phyloP scores from a whole-genome alignment of 306 rosid genomes.

The Corylus americana region DNA sequence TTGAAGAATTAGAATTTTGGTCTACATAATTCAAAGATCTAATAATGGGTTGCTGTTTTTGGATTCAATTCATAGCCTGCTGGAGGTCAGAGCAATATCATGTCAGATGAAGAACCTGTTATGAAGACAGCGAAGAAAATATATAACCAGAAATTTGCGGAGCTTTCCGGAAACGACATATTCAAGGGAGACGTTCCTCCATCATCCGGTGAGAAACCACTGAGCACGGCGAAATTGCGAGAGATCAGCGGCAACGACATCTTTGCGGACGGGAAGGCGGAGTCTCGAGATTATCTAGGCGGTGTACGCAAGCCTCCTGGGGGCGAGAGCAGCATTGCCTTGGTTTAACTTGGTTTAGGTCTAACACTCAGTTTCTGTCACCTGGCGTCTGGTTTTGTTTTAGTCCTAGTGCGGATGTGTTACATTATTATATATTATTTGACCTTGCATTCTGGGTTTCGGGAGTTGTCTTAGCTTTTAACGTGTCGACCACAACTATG shows the following conservation, averaged over 20 bases:
- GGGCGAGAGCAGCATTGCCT: conserved; percentile 97
- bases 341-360: conserved; percentile 71
- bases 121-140: conserved; percentile 86
- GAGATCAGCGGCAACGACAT: conserved; percentile 95
- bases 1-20: too few relatives aligned
- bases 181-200: conserved; percentile 78
- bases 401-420: conserved; percentile 57
- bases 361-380: conserved; percentile 54
- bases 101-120: conserved; percentile 48
- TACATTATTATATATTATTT: conserved; percentile 70
- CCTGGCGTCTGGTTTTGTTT: conserved; percentile 52
- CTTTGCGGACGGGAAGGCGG: conserved; percentile 94
- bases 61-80: conserved; percentile 36
- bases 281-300: conserved; percentile 86
- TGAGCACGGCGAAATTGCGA: conserved; percentile 79
- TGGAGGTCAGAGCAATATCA: conserved; percentile 44
- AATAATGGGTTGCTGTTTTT: conserved; percentile 22
- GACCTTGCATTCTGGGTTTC: conserved; percentile 72
- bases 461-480: conserved; percentile 75
- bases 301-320: conserved; percentile 99
- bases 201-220: conserved; percentile 71
- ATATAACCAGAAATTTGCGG: conserved; percentile 65
- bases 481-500: conserved; percentile 51
- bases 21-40: not conserved
- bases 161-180: conserved; percentile 85